phyloP scores from a whole-genome alignment of 1,284 basidiomycete genomes.

The Trametes sp. region DNA sequence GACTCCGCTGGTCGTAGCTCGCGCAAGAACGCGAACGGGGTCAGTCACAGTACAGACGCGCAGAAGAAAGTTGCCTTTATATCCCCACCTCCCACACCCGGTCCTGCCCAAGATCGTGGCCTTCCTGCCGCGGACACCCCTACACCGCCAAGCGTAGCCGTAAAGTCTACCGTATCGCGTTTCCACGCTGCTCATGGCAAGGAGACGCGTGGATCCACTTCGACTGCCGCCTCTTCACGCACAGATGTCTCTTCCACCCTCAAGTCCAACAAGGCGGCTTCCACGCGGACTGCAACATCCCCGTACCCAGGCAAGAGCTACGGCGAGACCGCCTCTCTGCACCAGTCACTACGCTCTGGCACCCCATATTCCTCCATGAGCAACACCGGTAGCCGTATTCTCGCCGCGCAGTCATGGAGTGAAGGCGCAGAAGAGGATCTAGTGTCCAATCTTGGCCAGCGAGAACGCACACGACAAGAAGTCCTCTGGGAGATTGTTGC shows the following conservation, averaged over 20 bases:
- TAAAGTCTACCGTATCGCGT: conserved; percentile 75
- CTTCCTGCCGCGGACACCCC: conserved; percentile 51
- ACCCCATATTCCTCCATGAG: conserved; percentile 84
- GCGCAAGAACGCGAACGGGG: conserved; percentile 59
- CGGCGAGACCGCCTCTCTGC: conserved; percentile 58
- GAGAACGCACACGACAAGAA: conserved; percentile 96
- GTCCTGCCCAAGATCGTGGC: conserved; percentile 45
- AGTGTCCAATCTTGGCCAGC: conserved; percentile 89
- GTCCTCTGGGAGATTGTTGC: conserved; percentile 98
- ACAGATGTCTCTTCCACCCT: conserved; percentile 52
- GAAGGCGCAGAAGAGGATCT: conserved; percentile 96
- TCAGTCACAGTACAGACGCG: conserved; percentile 51
- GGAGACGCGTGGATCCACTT: conserved; percentile 72
- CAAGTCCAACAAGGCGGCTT: conserved; percentile 52
- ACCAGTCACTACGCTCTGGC: conserved; percentile 73
- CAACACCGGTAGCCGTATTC: conserved; percentile 69
- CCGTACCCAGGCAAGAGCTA: conserved; percentile 63
- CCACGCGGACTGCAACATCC: conserved; percentile 65
- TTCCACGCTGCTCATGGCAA: conserved; percentile 76
- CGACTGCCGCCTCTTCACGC: conserved; percentile 56
- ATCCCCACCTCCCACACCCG: conserved; percentile 75
- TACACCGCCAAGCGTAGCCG: conserved; percentile 40
- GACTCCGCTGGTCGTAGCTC: conserved; percentile 60
- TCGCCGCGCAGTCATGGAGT: conserved; percentile 91
- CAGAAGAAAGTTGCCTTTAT: conserved; percentile 87